Conservation (phyloP, 2,329 filamentous ascomycete species). For the Scytalidium sp. region DNA sequence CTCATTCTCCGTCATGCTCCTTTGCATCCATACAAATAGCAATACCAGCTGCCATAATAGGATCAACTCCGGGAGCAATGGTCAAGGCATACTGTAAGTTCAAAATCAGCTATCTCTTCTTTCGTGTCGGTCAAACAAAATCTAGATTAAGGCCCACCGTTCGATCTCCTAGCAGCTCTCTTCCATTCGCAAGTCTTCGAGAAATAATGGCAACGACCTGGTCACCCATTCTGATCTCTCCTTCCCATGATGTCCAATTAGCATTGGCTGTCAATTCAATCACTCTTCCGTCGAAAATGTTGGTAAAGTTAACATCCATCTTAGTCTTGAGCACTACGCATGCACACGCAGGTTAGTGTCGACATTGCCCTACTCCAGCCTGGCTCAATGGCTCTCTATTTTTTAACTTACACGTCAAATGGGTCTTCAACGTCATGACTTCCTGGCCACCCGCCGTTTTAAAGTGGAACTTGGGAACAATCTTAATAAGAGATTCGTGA, state of each 20-base stretch:
- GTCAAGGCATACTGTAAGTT: background rate
- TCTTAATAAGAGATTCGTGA: background rate
- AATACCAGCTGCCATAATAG: background rate
- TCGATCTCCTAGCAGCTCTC: background rate
- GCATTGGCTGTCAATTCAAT: background rate
- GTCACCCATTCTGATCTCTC: background rate
- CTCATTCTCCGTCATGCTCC: background rate
- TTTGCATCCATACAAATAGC: background rate
- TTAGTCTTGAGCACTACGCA: background rate
- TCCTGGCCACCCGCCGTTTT: background rate
- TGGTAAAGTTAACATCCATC: background rate
- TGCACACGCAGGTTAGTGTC: background rate
- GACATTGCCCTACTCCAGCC: too few relatives aligned
- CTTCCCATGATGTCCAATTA: background rate
- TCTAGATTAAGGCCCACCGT: background rate
- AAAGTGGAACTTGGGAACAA: background rate
- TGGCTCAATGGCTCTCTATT: too few relatives aligned
- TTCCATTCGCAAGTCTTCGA: background rate
- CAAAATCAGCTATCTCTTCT: background rate
- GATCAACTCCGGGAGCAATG: background rate
- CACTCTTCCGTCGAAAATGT: background rate
- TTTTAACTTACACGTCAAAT: background rate
- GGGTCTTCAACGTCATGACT: background rate
- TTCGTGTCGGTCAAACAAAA: background rate
- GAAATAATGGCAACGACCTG: background rate